Evolutionary conservation across 2,329 filamentous ascomycete genomes (phyloP).

Genomic region (Diplocarpon rosae): DNA sequence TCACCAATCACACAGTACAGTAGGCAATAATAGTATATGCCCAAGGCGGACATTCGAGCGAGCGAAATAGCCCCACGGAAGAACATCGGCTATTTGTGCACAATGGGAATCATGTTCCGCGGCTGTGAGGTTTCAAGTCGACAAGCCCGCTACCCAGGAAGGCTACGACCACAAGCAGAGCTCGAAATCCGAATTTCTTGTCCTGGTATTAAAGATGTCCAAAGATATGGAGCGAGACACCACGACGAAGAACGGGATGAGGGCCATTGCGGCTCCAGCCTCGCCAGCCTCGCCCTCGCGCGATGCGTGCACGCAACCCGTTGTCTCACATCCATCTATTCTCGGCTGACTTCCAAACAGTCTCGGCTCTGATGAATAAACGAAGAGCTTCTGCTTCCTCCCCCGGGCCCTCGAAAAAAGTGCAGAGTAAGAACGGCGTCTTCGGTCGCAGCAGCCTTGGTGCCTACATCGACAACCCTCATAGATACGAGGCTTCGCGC

Average conservation of each 20-base stretch:
- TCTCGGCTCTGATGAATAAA: constrained; percentile 41
- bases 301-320: constrained; percentile 34
- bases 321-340: not conserved
- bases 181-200: too few species aligned
- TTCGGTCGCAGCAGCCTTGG: constrained; percentile 50
- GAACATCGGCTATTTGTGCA: too few species aligned
- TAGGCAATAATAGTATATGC: too few species aligned
- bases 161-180: too few species aligned
- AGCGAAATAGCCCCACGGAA: too few species aligned
- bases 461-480: constrained; percentile 54
- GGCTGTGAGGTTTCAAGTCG: too few species aligned
- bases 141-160: too few species aligned
- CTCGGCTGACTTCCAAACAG: constrained; percentile 21
- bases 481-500: constrained; percentile 43
- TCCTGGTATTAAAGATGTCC: not conserved
- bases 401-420: constrained; percentile 5
- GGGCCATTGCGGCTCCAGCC: constrained; percentile 26
- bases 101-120: too few species aligned
- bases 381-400: constrained; percentile 13
- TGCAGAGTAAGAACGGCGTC: constrained; percentile 20
- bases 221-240: constrained; percentile 28
- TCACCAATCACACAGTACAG: too few species aligned
- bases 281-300: constrained; percentile 20
- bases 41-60: too few species aligned
- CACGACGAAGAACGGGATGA: constrained; percentile 33